Evolutionary conservation across 495 filamentous ascomycete genomes (phyloP).

Genomic region (Chaetomium fimeti): DNA sequence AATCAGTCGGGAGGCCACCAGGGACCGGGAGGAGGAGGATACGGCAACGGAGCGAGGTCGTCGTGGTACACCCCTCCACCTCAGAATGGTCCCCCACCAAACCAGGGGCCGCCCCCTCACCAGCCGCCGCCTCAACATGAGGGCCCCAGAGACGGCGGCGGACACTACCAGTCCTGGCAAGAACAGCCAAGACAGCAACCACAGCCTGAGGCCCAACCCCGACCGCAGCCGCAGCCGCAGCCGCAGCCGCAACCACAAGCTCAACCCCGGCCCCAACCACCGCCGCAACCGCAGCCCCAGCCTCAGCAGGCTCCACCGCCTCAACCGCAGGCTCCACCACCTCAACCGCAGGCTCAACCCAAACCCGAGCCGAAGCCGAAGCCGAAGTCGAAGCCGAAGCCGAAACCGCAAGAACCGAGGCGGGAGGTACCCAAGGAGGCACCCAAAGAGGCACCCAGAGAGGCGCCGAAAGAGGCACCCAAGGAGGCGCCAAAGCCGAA

Average conservation of each 20-base stretch:
- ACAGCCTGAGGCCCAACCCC: constrained; percentile 24
- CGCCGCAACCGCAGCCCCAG: constrained; percentile 10
- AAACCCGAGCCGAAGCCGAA: constrained; percentile 21
- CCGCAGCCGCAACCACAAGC: constrained; percentile 13
- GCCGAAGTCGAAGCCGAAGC: constrained; percentile 19
- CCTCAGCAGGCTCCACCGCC: constrained; percentile 26
- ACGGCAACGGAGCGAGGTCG: constrained; percentile 19
- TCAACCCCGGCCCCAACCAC: constrained; percentile 10
- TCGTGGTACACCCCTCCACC: constrained; percentile 35
- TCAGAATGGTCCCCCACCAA: constrained; percentile 41
- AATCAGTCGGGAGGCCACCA: constrained; percentile 25
- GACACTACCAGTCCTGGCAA: constrained; percentile 47
- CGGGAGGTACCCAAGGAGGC: constrained; percentile 11
- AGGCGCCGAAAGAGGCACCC: constrained; percentile 4
- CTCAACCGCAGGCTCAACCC: constrained; percentile 8
- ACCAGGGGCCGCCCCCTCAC: constrained; percentile 42
- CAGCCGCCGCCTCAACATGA: constrained; percentile 39
- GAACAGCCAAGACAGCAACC: constrained; percentile 35
- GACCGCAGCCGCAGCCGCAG: constrained; percentile 17
- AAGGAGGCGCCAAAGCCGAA: constrained; percentile 24
- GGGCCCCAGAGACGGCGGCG: constrained; percentile 29
- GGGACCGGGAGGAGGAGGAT: constrained; percentile 23
- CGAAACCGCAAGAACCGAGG: constrained; percentile 20
- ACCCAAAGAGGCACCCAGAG: neutral
- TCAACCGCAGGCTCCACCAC: constrained; percentile 12